phyloP scores from a whole-genome alignment of 352 stramenopile genomes.

The Pythium plurisporium region DNA sequence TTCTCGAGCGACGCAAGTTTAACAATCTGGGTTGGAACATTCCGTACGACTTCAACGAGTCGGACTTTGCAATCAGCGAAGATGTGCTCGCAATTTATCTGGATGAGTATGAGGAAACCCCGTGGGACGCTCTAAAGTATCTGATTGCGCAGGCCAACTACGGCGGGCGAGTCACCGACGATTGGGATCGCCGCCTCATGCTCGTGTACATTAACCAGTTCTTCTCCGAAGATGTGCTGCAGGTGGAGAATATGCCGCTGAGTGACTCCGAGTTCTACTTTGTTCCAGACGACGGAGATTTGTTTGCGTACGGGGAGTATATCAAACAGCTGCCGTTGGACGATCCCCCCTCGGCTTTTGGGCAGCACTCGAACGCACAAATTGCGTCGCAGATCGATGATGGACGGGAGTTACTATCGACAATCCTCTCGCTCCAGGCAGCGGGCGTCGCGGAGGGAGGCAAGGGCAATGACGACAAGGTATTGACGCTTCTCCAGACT shows the following conservation, averaged over 20 bases:
- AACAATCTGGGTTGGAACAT: slow-evolving; percentile 97
- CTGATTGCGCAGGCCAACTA: slow-evolving; percentile 96
- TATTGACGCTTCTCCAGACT: slow-evolving; percentile 75
- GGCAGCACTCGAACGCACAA: slow-evolving; percentile 94
- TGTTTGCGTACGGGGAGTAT: slow-evolving; percentile 86
- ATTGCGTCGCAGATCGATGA: slow-evolving; percentile 95
- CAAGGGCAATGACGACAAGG: slow-evolving; percentile 87
- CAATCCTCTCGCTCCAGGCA: slow-evolving; percentile 89
- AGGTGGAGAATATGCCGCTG: slow-evolving; percentile 81
- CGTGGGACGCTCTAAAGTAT: slow-evolving; percentile 94
- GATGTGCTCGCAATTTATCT: slow-evolving; percentile 95
- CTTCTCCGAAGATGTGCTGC: slow-evolving; percentile 88
- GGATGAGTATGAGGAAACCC: slow-evolving; percentile 89
- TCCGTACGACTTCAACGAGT: slow-evolving; percentile 97
- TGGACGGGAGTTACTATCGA: slow-evolving; percentile 83
- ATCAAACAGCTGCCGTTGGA: slow-evolving; percentile 88
- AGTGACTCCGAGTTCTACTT: slow-evolving; percentile 92
- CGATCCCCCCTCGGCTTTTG: slow-evolving; percentile 91
- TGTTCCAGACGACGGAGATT: slow-evolving; percentile 90
- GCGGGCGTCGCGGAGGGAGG: slow-evolving; percentile 72
- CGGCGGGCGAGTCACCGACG: slow-evolving; percentile 93
- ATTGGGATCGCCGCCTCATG: slow-evolving; percentile 94
- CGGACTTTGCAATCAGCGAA: slow-evolving; percentile 95
- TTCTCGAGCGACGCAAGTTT: slow-evolving; percentile 95
- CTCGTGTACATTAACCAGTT: slow-evolving; percentile 96